These are phyloP conservation scores for Meripilus lineatus DNA, from an alignment of 1,284 basidiomycete species.

Conservation along the genomic window DNA sequence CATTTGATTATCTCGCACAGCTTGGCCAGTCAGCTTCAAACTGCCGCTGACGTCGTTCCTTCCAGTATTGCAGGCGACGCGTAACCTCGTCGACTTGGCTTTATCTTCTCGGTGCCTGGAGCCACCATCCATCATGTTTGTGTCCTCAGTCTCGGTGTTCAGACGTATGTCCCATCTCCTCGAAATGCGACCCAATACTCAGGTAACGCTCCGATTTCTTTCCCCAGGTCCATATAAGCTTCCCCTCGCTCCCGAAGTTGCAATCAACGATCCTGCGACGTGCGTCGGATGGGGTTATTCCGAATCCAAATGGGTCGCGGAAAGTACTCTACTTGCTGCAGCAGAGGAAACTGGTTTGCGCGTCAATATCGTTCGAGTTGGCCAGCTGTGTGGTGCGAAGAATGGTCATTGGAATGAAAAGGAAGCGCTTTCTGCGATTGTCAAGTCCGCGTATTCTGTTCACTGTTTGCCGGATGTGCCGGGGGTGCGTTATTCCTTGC, in stretches of 20 bases:
- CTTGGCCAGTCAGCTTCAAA: slow-evolving; percentile 27
- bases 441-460: slow-evolving; percentile 19
- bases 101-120: slow-evolving; percentile 15
- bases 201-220: neutral
- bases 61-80: slow-evolving; percentile 19
- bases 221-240: neutral
- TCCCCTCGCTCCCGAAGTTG: slow-evolving; percentile 10
- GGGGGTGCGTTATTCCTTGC: slow-evolving; percentile 14
- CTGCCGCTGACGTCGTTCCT: slow-evolving; percentile 16
- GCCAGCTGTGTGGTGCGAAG: slow-evolving; percentile 23
- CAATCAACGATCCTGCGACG: slow-evolving; percentile 14
- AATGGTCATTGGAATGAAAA: slow-evolving; percentile 26
- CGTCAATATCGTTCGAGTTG: slow-evolving; percentile 18
- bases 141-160: slow-evolving; percentile 22
- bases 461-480: slow-evolving; percentile 22
- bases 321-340: slow-evolving; percentile 17
- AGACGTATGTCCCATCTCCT: slow-evolving; percentile 17
- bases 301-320: slow-evolving; percentile 25
- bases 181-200: slow-evolving; percentile 6
- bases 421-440: slow-evolving; percentile 28
- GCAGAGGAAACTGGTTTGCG: slow-evolving; percentile 14
- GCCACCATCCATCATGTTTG: slow-evolving; percentile 22
- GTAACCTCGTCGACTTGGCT: slow-evolving; percentile 22
- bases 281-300: slow-evolving; percentile 21
- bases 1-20: slow-evolving; percentile 4